Base-by-base conservation (phyloP, 148 eudicot genomes). In the Silene conica region DNA sequence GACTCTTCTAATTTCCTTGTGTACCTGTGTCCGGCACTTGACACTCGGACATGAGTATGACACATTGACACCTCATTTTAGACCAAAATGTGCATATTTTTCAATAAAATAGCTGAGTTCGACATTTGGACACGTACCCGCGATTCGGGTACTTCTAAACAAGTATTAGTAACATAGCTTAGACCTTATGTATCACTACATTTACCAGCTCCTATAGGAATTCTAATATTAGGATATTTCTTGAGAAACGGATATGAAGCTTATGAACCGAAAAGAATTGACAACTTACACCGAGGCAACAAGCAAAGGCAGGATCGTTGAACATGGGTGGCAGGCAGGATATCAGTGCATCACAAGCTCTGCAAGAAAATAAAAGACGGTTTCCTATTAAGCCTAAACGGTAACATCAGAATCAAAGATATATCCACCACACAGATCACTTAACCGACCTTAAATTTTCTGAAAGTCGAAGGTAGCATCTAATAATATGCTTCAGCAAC, bases 271-370 rank as follows among this genome's bases (percentile, higher is more conserved):
- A 6, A 7, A 67, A 57, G 28, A 41, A 2, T 22, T 15, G 20
- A 10, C 2, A 22, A 71, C 75, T 71, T 71, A 77, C 80, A 54
- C 75, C 65, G 71, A 94, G 93, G 83, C 88, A 88, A 75, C 80
- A 70, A 63, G 78, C 84, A 79, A 94, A 91, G 31, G 96, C 91
- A 62, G 90, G 82, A 82, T 94, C 95, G 62, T 87, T 78, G 65
- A 94, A 87, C 87, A 90, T 85, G 38, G 87, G 93, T 25, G 98
- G 98, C 67, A 94, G 89, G 75, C 92, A 88, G 72, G 89, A 88
- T 75, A 90, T 83, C 70, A 94, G 80, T 22, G 98, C 98, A 82
- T 92, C 92, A 78, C 98, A 92, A 55, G 98, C 98, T 82, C 98
- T 94, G 88, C 66, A 78, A 22, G 16, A 21, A 46, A 3, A 46